Evolutionary conservation across 116 monocot genomes (phyloP).

Genomic region (Zostera marina): DNA sequence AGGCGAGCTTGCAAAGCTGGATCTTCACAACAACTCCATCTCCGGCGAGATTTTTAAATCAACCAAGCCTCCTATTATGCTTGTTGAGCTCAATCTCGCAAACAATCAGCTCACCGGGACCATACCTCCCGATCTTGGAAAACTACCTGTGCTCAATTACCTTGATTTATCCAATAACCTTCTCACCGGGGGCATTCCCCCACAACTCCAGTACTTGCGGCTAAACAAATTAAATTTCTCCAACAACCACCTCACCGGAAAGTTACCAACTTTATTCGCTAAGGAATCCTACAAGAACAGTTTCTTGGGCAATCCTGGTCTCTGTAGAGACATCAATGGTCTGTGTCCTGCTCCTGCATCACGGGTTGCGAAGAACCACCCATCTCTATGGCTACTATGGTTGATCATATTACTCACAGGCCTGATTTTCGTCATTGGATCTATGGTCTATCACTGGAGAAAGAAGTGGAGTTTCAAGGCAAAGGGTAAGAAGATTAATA

Average conservation of each 20-base stretch:
- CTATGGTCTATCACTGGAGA: constrained; percentile 15
- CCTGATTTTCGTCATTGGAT: constrained; percentile 17
- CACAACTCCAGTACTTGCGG: constrained; percentile 46
- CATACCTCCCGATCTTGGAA: constrained; percentile 25
- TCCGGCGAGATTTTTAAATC: constrained; percentile 17
- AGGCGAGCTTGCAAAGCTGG: constrained; percentile 12
- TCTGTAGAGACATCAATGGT: constrained; percentile 25
- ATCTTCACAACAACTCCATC: constrained; percentile 34
- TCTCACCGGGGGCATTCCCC: constrained; percentile 47
- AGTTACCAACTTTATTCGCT: constrained; percentile 36
- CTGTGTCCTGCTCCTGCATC: constrained; percentile 16
- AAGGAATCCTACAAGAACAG: constrained; percentile 23
- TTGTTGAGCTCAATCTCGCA: constrained; percentile 32
- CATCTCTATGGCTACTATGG: constrained; percentile 19
- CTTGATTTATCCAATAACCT: constrained; percentile 65
- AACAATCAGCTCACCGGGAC: constrained; percentile 25
- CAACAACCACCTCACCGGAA: constrained; percentile 51
- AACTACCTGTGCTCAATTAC: constrained; percentile 64
- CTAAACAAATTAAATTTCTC: constrained; percentile 69
- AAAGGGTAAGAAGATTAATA: constrained; percentile 14
- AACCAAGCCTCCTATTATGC: constrained; percentile 17
- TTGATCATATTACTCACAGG: constrained; percentile 15
- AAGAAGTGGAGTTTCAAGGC: constrained; percentile 7
- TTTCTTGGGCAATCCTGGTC: constrained; percentile 58
- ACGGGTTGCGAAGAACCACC: neutral